phyloP scores from a whole-genome alignment of 2,329 filamentous ascomycete genomes.

The Proliferodiscus dingleyae region DNA sequence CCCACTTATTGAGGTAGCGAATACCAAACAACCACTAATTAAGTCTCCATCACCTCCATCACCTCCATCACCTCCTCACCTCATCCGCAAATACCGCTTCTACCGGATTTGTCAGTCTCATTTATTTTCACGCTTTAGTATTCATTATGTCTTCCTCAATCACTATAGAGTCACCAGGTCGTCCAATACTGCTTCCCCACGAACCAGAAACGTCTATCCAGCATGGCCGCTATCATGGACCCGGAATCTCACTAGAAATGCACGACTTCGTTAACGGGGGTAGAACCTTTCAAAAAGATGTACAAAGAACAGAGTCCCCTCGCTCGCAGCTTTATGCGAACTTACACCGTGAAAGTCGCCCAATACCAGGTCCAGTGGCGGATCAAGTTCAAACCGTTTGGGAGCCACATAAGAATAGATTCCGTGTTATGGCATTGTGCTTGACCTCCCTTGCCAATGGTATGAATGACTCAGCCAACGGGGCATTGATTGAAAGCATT shows the following conservation, averaged over 20 bases:
- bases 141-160: neutral
- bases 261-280: neutral
- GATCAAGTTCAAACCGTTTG: slow-evolving; percentile 12
- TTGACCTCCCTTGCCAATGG: slow-evolving; percentile 63
- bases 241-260: neutral
- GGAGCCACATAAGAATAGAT: slow-evolving; percentile 59
- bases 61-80: too few species aligned
- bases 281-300: too few species aligned
- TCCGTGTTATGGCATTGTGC: slow-evolving; percentile 59
- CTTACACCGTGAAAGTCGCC: neutral
- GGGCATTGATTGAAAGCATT: slow-evolving; percentile 75
- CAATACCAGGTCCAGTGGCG: neutral
- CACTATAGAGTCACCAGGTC: neutral
- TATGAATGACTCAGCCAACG: slow-evolving; percentile 68
- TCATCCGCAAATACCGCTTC: too few species aligned
- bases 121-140: too few species aligned
- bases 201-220: neutral
- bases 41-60: too few species aligned
- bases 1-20: too few species aligned
- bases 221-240: neutral
- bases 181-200: neutral
- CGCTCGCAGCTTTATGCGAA: neutral
- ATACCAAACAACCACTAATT: too few species aligned
- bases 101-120: too few species aligned
- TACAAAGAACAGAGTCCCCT: neutral